phyloP scores from a whole-genome alignment of 73 alveolate species.

The Paramecium primaurelia region DNA sequence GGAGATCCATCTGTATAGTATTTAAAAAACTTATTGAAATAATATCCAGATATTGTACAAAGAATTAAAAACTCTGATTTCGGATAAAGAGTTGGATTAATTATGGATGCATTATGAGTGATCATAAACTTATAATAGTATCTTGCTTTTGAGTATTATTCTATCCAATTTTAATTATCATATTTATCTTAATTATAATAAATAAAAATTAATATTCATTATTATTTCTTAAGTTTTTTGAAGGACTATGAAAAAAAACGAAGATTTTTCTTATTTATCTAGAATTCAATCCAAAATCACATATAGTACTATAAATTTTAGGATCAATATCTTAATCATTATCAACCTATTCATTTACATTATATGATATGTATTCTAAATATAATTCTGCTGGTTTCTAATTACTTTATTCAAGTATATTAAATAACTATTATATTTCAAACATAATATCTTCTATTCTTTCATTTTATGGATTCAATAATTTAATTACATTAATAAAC shows the following conservation, averaged over 20 bases:
- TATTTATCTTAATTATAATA: background rate
- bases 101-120: constrained; percentile 31
- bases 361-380: constrained; percentile 51
- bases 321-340: constrained; percentile 31
- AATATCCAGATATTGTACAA: constrained; percentile 7
- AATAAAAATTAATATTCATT: background rate
- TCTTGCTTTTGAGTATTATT: constrained; percentile 4
- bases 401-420: constrained; percentile 31
- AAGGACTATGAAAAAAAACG: background rate
- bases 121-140: background rate
- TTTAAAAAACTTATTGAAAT: background rate
- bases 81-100: constrained; percentile 43
- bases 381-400: constrained; percentile 62
- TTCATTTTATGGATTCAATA: constrained; percentile 61
- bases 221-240: background rate
- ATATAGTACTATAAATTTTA: constrained; percentile 45
- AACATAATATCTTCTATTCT: constrained; percentile 27
- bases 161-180: background rate
- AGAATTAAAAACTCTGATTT: constrained; percentile 34
- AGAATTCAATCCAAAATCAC: constrained; percentile 66
- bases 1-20: background rate
- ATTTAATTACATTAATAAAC: background rate
- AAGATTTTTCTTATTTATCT: background rate
- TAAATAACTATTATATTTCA: constrained; percentile 7
- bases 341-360: constrained; percentile 66